phyloP scores from a whole-genome alignment of 768 basidiomycete genomes.

The Paxillus rubicundulus region DNA sequence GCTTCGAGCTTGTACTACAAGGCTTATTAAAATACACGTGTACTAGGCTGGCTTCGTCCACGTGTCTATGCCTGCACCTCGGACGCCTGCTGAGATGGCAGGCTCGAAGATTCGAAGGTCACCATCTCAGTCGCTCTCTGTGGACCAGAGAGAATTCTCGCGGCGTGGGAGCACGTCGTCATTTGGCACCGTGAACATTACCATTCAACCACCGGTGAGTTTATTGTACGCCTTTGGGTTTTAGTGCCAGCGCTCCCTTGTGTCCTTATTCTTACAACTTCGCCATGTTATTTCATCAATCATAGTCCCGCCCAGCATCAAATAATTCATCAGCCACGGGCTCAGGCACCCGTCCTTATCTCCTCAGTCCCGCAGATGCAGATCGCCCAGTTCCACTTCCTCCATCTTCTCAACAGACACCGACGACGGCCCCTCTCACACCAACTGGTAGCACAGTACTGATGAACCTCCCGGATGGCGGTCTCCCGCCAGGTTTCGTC shows the following conservation, averaged over 20 bases:
- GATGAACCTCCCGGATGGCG: conserved; percentile 26
- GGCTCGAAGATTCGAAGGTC: conserved; percentile 17
- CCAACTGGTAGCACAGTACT: conserved; percentile 13
- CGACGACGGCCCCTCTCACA: conserved; percentile 4
- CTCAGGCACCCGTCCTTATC: conserved; percentile 24
- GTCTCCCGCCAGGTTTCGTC: conserved; percentile 39
- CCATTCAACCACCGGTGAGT: conserved; percentile 32
- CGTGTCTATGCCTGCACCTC: conserved; percentile 33
- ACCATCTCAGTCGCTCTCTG: conserved; percentile 20
- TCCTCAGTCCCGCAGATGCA: conserved; percentile 42
- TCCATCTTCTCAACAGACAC: conserved; percentile 1
- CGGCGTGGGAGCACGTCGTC: conserved; percentile 31
- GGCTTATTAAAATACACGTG: conserved; percentile 9
- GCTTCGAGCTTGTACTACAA: background rate
- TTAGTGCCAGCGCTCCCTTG: background rate
- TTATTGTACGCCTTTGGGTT: background rate
- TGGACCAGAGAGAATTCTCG: conserved; percentile 19
- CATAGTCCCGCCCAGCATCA: conserved; percentile 40
- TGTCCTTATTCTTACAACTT: background rate
- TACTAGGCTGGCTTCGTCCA: conserved; percentile 33
- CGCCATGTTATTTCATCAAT: background rate
- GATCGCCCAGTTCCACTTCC: conserved; percentile 37
- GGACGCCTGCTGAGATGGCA: conserved; percentile 24
- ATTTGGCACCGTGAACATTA: conserved; percentile 31
- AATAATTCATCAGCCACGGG: conserved; percentile 28